Conservation (phyloP, 495 filamentous ascomycete species). For the Ascodesmis nigricans region DNA sequence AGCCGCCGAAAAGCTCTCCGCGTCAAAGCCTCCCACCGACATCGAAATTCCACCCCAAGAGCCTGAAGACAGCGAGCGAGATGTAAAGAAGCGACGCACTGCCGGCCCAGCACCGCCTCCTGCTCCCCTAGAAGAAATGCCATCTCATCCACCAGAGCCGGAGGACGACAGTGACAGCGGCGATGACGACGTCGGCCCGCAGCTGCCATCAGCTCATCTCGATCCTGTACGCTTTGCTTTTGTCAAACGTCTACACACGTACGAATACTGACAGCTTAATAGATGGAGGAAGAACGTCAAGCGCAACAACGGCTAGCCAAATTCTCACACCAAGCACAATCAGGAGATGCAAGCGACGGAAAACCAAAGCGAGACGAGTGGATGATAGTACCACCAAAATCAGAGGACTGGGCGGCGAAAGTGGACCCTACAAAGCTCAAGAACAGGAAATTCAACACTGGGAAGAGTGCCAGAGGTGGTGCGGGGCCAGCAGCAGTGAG, state of each 20-base stretch:
- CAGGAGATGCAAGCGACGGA: constrained; percentile 7
- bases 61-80: too few relatives aligned
- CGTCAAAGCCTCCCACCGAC: too few relatives aligned
- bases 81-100: constrained; percentile 29
- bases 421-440: constrained; percentile 69
- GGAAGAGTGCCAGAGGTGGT: constrained; percentile 33
- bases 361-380: constrained; percentile 56
- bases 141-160: constrained; percentile 20
- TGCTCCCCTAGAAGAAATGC: constrained; percentile 30
- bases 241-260: not conserved
- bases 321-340: constrained; percentile 18
- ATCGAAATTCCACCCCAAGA: too few relatives aligned
- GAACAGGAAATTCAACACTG: constrained; percentile 63
- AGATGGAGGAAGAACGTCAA: constrained; percentile 19
- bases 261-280: not conserved
- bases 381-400: constrained; percentile 74
- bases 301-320: constrained; percentile 18
- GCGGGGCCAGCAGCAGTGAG: constrained; percentile 27
- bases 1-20: constrained; percentile 18
- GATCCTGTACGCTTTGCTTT: constrained; percentile 5
- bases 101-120: constrained; percentile 34
- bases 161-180: constrained; percentile 24
- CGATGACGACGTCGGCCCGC: constrained; percentile 62
- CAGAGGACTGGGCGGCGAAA: constrained; percentile 36
- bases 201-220: constrained; percentile 39